phyloP scores from a whole-genome alignment of 2,329 filamentous ascomycete species.

The Xylariaceae sp. region DNA sequence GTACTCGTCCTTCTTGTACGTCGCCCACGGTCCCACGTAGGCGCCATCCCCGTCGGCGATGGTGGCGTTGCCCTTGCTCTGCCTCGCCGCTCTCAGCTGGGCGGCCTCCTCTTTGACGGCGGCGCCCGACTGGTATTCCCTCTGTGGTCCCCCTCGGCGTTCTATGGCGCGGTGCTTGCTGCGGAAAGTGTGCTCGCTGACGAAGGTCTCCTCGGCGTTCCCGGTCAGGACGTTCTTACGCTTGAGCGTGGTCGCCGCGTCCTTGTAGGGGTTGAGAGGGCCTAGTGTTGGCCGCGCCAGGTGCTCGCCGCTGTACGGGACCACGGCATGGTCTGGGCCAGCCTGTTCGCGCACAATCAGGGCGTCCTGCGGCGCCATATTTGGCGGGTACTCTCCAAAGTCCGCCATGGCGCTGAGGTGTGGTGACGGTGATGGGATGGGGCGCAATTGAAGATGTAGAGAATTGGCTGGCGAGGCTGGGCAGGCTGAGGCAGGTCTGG shows the following conservation, averaged over 20 bases:
- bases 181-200: constrained; percentile 87
- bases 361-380: constrained; percentile 58
- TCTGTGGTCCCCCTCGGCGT: constrained; percentile 50
- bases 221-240: constrained; percentile 81
- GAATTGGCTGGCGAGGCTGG: too few species aligned
- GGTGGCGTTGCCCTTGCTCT: constrained; percentile 76
- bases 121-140: constrained; percentile 45
- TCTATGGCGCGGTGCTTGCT: constrained; percentile 80
- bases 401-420: constrained; percentile 41
- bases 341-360: constrained; percentile 51
- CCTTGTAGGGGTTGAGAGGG: constrained; percentile 68
- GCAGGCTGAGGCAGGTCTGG: too few species aligned
- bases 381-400: constrained; percentile 57
- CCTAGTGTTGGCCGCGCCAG: constrained; percentile 59
- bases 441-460: background rate
- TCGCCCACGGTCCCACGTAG: constrained; percentile 93
- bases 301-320: constrained; percentile 64
- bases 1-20: constrained; percentile 65
- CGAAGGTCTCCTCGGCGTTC: constrained; percentile 75
- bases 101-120: constrained; percentile 65
- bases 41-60: constrained; percentile 80
- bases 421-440: background rate
- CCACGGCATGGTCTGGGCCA: constrained; percentile 51
- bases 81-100: constrained; percentile 62
- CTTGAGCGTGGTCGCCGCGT: constrained; percentile 54